Evolutionary conservation across 768 basidiomycete species (phyloP), one percentile per base, ranked within the genome.

Genomic region (Strobilomyces dryophilus): DNA sequence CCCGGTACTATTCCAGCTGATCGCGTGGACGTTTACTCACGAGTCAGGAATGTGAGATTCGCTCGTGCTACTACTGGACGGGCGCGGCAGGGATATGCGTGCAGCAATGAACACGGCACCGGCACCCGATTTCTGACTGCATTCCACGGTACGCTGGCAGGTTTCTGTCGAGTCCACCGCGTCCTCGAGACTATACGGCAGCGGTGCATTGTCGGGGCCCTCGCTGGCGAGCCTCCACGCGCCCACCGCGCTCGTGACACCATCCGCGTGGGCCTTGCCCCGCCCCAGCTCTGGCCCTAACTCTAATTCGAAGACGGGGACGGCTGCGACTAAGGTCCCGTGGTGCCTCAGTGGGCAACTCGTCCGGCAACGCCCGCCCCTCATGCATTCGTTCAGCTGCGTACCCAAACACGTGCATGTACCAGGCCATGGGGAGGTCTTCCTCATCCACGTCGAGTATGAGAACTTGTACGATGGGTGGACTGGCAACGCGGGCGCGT

Each of bases 391-490:
- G 79, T 67, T 89, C 86, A 0, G 78, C 85, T 2, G 84, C 85
- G 59, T 87, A 81, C 17, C 88, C 87, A 60, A 78, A 80, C 47
- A 90, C 82, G 20, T 88, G 80, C 85, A 89, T 88, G 65, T 87
- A 89, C 90, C 91, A 93, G 71, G 92, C 91, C 26, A 84, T 71
- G 1, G 89, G 89, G n/a, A 91, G 65, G 56, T 87, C 85, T 59
- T 83, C 78, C 4, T 88, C 89, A 59, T 92, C 91, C 55, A 78
- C 83, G 60, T 93, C 90, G 17, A 90, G 75, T 8, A 87, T 84
- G 59, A 92, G 67, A 89, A 85, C 17, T 74, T 74, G 61, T 74
- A 82, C 47, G 75, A 71, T 15, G 82, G 77, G n/a, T 78, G 77
- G 51, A 76, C 71, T 9, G 90, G 91, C 3, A 90, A 73, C 46